Evolutionary conservation across 176 grass and related monocot genomes (phyloP), one percentile per base, ranked within the genome.

Genomic region (Phragmites australis): DNA sequence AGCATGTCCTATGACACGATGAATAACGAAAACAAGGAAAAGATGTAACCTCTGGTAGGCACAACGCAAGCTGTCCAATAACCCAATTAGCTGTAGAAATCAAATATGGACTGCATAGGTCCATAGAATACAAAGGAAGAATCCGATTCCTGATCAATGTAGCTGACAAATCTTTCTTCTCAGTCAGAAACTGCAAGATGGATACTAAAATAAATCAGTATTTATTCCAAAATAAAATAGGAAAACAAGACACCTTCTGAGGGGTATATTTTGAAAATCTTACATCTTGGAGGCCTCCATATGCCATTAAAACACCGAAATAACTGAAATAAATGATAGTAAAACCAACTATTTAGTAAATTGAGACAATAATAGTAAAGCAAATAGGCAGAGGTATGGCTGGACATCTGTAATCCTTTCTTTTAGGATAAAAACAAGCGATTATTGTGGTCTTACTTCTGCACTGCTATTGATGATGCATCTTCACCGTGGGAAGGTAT

Each of bases 81-180:
- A 94, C 66, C 94, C 94, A 97, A 52, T 97, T 97, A 84, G 94
- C 87, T 47, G 94, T 88, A 37, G 91, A 93, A 84, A 97, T 80
- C 63, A 97, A 88, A 89, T 97, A 92, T 62, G 94, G 89, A 56
- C 72, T 54, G 46, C 82, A 90, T 55, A 42, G 74, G 68, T 81
- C 49, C 56, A 89, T 81, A 60, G 79, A 92, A 88, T 97, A 94
- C 54, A 97, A 76, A 64, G 94, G 89, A 87, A 97, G 87, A 61
- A 97, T 93, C 64, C 89, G 81, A 64, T 88, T 86, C 54, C 79
- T 84, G 84, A 97, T 86, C 47, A 97, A 77, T 67, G 87, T 90
- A 78, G 53, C 42, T 0, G 66, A 84, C 71, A 93, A 87, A 55
- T 94, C 89, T 80, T 86, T 81, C 71, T 67, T 83, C 88, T 84